A percentile compares a stretch with the other conserved stretches of the same genome.
Conservation (phyloP, 139 green algal genomes). For the Pleodorina starrii region DNA sequence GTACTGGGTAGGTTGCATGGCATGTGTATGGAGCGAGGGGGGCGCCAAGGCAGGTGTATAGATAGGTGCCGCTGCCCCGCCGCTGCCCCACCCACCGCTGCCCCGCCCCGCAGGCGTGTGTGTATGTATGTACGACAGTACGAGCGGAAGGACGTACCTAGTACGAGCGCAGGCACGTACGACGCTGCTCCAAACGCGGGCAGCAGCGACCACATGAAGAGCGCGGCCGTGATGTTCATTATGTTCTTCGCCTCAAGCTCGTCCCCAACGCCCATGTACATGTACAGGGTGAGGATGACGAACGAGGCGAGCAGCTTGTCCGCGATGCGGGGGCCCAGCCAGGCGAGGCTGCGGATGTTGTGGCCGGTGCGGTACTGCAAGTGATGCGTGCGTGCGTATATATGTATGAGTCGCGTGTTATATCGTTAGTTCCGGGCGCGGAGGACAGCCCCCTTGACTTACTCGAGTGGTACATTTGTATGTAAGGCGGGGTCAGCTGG, state of each 20-base stretch:
- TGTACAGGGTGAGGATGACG: slow-evolving; percentile 61
- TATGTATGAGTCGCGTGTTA: no score
- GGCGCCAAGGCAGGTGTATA: neutral
- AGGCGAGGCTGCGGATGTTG: slow-evolving; percentile 76
- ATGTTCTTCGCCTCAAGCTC: slow-evolving; percentile 58
- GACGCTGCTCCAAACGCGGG: slow-evolving; percentile 78
- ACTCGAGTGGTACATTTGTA: no score
- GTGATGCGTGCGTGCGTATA: no score
- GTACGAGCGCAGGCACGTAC: slow-evolving; percentile 85
- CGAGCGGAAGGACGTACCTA: slow-evolving; percentile 60
- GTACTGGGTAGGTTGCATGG: neutral
- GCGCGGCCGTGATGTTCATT: slow-evolving; percentile 80
- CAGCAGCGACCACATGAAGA: slow-evolving; percentile 77
- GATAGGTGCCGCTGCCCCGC: no score
- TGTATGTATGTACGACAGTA: neutral
- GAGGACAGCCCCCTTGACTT: no score
- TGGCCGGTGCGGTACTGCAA: slow-evolving; percentile 74
- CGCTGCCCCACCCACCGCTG: no score
- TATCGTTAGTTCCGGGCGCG: no score
- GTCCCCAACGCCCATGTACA: slow-evolving; percentile 43
- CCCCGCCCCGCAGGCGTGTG: no score
- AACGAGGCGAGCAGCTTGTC: slow-evolving; percentile 75
- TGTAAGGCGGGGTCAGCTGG: no score
- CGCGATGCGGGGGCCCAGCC: slow-evolving; percentile 72
- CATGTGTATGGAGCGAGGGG: no score